Evolutionary conservation across 2,329 filamentous ascomycete species (phyloP).

Genomic region (Botrytis tulipae): DNA sequence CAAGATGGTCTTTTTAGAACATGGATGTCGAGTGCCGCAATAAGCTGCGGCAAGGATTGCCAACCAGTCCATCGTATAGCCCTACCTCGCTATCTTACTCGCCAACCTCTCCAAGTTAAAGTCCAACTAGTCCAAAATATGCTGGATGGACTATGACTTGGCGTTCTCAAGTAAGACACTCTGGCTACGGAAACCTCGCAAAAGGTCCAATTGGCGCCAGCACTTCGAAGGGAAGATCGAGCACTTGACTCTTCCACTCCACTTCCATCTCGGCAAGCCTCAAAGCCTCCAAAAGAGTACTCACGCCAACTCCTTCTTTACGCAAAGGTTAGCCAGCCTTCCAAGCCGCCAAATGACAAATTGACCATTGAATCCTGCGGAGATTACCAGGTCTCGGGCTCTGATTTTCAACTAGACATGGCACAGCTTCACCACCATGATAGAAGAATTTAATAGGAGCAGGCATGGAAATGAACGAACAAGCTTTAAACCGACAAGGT

Average conservation of each 20-base stretch:
- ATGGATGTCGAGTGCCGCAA: not conserved
- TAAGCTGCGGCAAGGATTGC: not conserved
- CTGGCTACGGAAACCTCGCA: not conserved
- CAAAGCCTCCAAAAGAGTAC: not conserved
- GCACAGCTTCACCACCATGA: too few relatives aligned
- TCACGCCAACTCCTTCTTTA: not conserved
- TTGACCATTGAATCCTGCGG: too few relatives aligned
- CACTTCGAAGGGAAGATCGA: not conserved
- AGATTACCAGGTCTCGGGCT: too few relatives aligned
- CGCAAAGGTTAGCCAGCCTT: too few relatives aligned
- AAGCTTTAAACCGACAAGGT: not conserved
- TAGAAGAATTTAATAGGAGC: not conserved
- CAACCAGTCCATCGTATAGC: not conserved
- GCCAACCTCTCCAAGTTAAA: not conserved
- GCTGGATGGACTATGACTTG: not conserved
- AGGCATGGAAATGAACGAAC: not conserved
- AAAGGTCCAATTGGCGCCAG: not conserved
- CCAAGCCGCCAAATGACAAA: too few relatives aligned
- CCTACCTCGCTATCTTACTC: not conserved
- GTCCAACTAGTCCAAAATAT: not conserved
- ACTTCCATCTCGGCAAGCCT: not conserved
- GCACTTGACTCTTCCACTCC: not conserved
- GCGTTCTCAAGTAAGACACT: not conserved
- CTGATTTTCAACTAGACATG: too few relatives aligned
- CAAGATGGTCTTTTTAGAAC: not conserved